These are phyloP conservation scores for Globisporangium barbulae DNA, from an alignment of 352 stramenopile species.

Conservation along the genomic window DNA sequence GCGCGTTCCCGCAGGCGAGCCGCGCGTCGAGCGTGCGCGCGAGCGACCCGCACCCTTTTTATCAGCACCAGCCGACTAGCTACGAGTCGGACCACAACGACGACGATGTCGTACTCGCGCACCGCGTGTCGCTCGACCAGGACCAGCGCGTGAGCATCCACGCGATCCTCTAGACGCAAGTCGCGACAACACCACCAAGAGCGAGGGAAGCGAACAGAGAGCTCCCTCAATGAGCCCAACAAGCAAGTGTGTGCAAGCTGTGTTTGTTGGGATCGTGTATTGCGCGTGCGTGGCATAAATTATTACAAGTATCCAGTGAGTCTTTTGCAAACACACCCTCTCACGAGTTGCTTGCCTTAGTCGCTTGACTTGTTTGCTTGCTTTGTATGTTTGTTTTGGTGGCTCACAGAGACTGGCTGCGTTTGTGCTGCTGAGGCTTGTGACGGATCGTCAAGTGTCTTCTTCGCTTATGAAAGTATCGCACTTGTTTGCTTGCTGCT, in stretches of 20 bases:
- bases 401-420: no score
- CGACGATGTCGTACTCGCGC: conserved; percentile 53
- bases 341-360: neutral
- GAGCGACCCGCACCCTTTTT: conserved; percentile 23
- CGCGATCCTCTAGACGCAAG: conserved; percentile 45
- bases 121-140: conserved; percentile 57
- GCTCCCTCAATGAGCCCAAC: neutral
- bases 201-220: neutral
- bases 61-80: conserved; percentile 19
- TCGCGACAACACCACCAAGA: neutral
- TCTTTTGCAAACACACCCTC: neutral
- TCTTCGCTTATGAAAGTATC: no score
- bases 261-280: neutral
- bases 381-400: neutral
- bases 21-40: conserved; percentile 7
- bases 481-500: neutral
- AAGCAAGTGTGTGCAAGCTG: neutral
- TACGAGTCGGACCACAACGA: conserved; percentile 23
- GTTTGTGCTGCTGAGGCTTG: no score
- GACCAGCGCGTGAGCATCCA: conserved; percentile 61
- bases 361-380: neutral
- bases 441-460: no score
- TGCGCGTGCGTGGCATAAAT: conserved; percentile 7
- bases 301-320: conserved; percentile 6
- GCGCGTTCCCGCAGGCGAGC: conserved; percentile 12